These are phyloP conservation scores for Mucor plumbeus DNA, from an alignment of 371 early-diverging fungal genomes.

Conservation along the genomic window DNA sequence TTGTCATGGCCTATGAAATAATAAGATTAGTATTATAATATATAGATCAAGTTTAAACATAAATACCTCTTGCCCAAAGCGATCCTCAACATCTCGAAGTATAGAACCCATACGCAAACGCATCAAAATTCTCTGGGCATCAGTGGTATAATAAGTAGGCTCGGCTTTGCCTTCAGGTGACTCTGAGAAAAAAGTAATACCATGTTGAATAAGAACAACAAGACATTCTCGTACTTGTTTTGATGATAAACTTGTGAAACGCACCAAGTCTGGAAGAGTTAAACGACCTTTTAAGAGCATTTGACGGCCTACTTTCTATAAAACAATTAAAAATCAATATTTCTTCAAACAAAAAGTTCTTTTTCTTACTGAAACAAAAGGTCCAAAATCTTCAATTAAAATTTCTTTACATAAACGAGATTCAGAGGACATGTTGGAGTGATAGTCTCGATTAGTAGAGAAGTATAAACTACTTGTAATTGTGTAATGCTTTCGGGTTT, in stretches of 20 bases:
- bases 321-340: no score
- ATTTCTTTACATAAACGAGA: constrained; percentile 55
- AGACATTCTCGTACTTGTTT: constrained; percentile 48
- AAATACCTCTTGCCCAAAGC: constrained; percentile 70
- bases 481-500: neutral
- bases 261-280: constrained; percentile 43
- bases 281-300: constrained; percentile 52
- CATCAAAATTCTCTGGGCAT: constrained; percentile 59
- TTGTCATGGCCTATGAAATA: constrained; percentile 29
- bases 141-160: constrained; percentile 72
- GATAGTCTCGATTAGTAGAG: neutral
- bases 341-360: neutral
- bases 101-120: constrained; percentile 74
- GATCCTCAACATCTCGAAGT: constrained; percentile 59
- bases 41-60: neutral
- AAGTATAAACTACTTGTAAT: neutral
- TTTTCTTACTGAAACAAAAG: constrained; percentile 42
- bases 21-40: neutral
- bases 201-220: constrained; percentile 51
- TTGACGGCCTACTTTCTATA: constrained; percentile 47
- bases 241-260: constrained; percentile 41
- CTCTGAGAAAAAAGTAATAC: constrained; percentile 51
- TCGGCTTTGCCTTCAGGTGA: constrained; percentile 55
- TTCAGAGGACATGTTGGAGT: constrained; percentile 39
- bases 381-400: constrained; percentile 52